Base-by-base conservation (phyloP, 805 yeast genomes). In the Kodamaea restingae region DNA sequence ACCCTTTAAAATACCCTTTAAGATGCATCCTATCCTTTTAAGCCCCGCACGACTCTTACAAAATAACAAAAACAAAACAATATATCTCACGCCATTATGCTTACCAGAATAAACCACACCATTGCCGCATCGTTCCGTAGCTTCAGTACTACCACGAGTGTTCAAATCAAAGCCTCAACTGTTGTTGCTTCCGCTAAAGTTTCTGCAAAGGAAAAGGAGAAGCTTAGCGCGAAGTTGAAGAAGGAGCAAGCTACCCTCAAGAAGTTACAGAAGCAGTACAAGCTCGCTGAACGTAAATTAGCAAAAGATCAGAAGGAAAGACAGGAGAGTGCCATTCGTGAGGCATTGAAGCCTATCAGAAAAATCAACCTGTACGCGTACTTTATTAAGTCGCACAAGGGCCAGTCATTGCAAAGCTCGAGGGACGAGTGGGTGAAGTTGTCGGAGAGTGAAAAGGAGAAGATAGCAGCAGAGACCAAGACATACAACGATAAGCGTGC, bases 371-470 rank as follows among this genome's bases (percentile, higher is more conserved):
- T 51, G 6, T 54, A 52, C 49, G 54, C 55, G 18, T 43, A 43
- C 25, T 61, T 43, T 37, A 40, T 61, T 27, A 58, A 58, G 48
- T 59, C 57, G 29, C 48, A 44, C 9, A 36, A 36, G 15, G 42
- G 46, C n/a, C 41, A 40, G 24, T 6, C 32, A 15, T 41, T 61
- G 32, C 41, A 37, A 15, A 51, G 50, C 12, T 43, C 48, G 11
- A 40, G 54, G 11, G 46, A 48, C 21, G 32, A 50, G 22, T 65
- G 70, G 67, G 41, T 45, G 2, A 18, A 36, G 5, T 56, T 67
- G 47, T 30, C 56, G 8, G 55, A 46, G 6, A 40, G 39, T 22
- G 70, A 67, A 43, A 61, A 58, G 48, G 58, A 51, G 10, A 43
- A 32, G 4, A 64, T 38, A 43, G 39, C 43, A 14, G 44, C 36